These are phyloP conservation scores for Saccharomyces jurei DNA, from an alignment of 805 yeast genomes.

Conservation along the genomic window DNA sequence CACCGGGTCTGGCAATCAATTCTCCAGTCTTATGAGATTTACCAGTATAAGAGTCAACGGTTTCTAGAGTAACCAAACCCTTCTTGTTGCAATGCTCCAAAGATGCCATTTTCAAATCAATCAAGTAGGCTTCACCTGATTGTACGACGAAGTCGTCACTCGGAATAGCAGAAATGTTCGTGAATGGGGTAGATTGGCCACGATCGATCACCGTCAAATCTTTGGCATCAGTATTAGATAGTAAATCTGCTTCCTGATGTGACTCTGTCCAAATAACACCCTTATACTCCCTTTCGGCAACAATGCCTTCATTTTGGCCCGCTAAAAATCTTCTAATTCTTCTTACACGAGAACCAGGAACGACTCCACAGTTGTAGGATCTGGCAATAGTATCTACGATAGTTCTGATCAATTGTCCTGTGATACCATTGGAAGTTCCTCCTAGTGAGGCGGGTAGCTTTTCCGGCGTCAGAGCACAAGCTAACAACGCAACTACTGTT, in stretches of 20 bases:
- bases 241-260: conserved; percentile 59
- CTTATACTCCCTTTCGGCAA: conserved; percentile 85
- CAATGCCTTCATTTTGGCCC: conserved; percentile 89
- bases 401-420: conserved; percentile 62
- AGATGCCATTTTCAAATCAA: conserved; percentile 79
- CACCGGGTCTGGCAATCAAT: conserved; percentile 55
- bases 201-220: conserved; percentile 36
- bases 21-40: conserved; percentile 46
- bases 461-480: conserved; percentile 67
- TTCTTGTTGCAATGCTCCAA: conserved; percentile 43
- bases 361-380: conserved; percentile 72
- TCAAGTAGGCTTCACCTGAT: conserved; percentile 79
- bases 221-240: conserved; percentile 29
- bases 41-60: conserved; percentile 57
- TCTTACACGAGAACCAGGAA: conserved; percentile 89
- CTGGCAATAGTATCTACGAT: conserved; percentile 84
- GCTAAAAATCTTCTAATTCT: conserved; percentile 88
- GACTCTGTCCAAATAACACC: conserved; percentile 86
- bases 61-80: conserved; percentile 63
- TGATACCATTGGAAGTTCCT: conserved; percentile 34
- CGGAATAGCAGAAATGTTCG: conserved; percentile 55
- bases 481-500: conserved; percentile 70
- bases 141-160: conserved; percentile 63
- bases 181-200: conserved; percentile 30
- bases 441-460: conserved; percentile 53